Evolutionary conservation across 2,329 filamentous ascomycete species (phyloP), one percentile per base, ranked within the genome.

Genomic region (Phyllosticta capitalensis): DNA sequence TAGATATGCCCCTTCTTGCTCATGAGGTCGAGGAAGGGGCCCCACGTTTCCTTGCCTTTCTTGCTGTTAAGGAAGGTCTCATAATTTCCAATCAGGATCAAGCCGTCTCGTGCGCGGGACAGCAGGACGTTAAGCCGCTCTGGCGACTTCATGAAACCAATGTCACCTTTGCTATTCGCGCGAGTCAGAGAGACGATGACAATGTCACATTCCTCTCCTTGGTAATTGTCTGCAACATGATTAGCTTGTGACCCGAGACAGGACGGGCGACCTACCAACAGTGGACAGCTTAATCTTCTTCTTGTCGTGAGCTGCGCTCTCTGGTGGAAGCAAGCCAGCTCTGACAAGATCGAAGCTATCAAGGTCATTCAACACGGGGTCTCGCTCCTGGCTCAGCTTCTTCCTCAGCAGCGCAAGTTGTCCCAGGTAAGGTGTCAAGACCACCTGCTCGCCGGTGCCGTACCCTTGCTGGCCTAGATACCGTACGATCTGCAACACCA

Each of bases 171-270:
- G 0, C 65, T 60, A 63, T 91, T 91, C 67, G 86, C 87, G 4
- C 88, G 75, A 0, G 86, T 89, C 10, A 91, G 69, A 0, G 84
- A 87, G 0, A 76, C 81, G 7, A 92, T 80, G 0, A 90, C 84
- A 17, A 92, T 86, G 1, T 90, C 83, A 45, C 82, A 84, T 63
- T 92, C 88, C 66, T 91, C 88, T 1, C 88, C 87, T 68, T 91
- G 88, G 60, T 88, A 92, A 62, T 91, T 91, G 62, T 91, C 87
- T 86, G 61, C 20, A 19, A 21, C 5, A 9, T 56, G 5, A 38
- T 64, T 58, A 62, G 58, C 28, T 21, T 45, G 14, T 60, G 12
- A 9, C 20, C 9, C 19, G 17, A 21, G 33, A 17, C 38, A 20
- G n/a, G 21, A 56, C 45, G 6, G 4, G 21, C 2, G 28, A 67